phyloP scores from a whole-genome alignment of 176 grass and related monocot species.

The Pontederia paniculata region DNA sequence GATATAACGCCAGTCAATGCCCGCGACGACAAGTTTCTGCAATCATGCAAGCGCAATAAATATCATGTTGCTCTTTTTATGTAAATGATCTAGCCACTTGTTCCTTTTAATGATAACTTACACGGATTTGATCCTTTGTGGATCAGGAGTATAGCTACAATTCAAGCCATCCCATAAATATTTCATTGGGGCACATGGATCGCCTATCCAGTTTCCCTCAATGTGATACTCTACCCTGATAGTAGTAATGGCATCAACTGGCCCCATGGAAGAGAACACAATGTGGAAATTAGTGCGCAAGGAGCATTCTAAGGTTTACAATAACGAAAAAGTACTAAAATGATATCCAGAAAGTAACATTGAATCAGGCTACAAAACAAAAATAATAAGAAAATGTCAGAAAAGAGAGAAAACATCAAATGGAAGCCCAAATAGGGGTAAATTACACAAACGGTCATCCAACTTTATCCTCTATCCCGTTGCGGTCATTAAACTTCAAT shows the following conservation, averaged over 20 bases:
- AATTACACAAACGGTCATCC: too few relatives aligned
- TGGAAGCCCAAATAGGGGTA: too few relatives aligned
- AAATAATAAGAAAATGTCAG: too few relatives aligned
- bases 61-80: background rate
- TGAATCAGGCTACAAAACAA: too few relatives aligned
- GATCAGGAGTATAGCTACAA: slow-evolving; percentile 38
- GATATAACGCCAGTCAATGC: slow-evolving; percentile 38
- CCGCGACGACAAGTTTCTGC: slow-evolving; percentile 38
- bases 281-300: background rate
- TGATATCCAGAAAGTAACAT: too few relatives aligned
- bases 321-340: too few relatives aligned
- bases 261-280: background rate
- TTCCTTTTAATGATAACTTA: slow-evolving; percentile 28
- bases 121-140: slow-evolving; percentile 36
- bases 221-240: slow-evolving; percentile 39
- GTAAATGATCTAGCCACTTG: background rate
- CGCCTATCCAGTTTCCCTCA: slow-evolving; percentile 43
- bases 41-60: background rate
- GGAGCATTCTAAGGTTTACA: background rate
- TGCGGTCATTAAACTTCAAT: too few relatives aligned
- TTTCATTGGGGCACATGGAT: slow-evolving; percentile 36
- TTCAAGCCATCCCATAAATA: slow-evolving; percentile 38
- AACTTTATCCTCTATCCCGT: too few relatives aligned
- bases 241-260: slow-evolving; percentile 39
- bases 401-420: too few relatives aligned